Evolutionary conservation across 305 asterid genomes (phyloP).

Genomic region (Coffea humblotiana): DNA sequence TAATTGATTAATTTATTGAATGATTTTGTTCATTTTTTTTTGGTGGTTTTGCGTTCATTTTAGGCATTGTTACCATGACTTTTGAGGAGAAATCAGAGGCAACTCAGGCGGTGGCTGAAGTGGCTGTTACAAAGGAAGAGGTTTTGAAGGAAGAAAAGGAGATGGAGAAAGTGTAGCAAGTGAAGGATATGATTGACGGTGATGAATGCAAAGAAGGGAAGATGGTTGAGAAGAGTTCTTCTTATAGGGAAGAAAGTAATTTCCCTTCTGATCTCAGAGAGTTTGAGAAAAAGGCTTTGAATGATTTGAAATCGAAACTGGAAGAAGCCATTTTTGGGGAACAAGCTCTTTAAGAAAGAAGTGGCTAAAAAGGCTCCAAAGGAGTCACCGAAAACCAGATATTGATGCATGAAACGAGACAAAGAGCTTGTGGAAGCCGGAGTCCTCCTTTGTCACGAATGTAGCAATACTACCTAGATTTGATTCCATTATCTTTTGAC

Average conservation of each 20-base stretch:
- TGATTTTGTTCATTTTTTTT: too few relatives aligned
- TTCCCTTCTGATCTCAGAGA: conserved; percentile 61
- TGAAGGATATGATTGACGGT: too few relatives aligned
- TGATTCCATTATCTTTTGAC: conserved; percentile 84
- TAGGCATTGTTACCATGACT: conserved; percentile 39
- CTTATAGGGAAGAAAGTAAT: conserved; percentile 79
- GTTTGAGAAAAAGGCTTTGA: conserved; percentile 59
- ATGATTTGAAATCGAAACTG: conserved; percentile 57
- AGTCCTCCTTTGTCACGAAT: conserved; percentile 81
- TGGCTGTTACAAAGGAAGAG: conserved; percentile 9
- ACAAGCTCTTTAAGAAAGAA: too few relatives aligned
- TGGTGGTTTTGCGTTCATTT: conserved; percentile 16
- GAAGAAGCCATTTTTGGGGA: conserved; percentile 63
- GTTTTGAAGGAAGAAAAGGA: conserved; percentile 5
- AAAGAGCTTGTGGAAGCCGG: conserved; percentile 75
- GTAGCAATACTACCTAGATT: conserved; percentile 88
- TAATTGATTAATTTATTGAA: too few relatives aligned
- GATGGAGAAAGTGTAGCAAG: conserved; percentile 9
- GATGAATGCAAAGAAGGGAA: conserved; percentile 13
- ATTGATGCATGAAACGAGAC: conserved; percentile 85
- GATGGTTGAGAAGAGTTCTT: conserved; percentile 55
- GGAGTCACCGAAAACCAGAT: conserved; percentile 82
- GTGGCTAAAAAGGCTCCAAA: too few relatives aligned
- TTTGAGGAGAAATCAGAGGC: conserved; percentile 57
- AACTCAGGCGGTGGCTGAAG: conserved; percentile 36